Conservation (phyloP, 176 grass and related monocot species). For the Aegilops bicornis region DNA sequence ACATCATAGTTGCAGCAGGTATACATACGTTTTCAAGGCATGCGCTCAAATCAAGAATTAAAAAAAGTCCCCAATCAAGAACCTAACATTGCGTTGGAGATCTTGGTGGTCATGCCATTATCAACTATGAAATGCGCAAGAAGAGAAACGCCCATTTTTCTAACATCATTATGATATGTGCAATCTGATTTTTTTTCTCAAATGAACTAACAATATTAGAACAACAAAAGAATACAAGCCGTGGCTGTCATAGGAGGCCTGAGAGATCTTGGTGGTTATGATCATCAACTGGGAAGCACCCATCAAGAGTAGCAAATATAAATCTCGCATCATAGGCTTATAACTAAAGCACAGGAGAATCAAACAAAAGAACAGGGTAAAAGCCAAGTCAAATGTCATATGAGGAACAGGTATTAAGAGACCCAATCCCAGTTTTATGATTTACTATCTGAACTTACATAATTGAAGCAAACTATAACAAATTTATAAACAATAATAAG, state of each 20-base stretch:
- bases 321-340: conserved; percentile 3
- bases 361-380: not conserved
- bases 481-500: not conserved
- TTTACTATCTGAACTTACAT: not conserved
- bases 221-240: not conserved
- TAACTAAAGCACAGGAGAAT: not conserved
- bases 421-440: not conserved
- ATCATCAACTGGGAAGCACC: conserved; percentile 24
- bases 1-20: not conserved
- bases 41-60: not conserved
- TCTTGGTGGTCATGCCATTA: not conserved
- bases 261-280: conserved; percentile 7
- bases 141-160: not conserved
- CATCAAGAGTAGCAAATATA: conserved; percentile 37
- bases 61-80: not conserved
- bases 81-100: not conserved
- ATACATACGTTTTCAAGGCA: not conserved
- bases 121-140: not conserved
- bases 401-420: not conserved
- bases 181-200: too few relatives aligned
- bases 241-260: not conserved
- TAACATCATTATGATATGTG: not conserved
- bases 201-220: not conserved
- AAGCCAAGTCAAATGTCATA: not conserved
- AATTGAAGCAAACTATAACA: not conserved